Evolutionary conservation across 2,329 filamentous ascomycete species (phyloP).

Genomic region (Verticillium dahliae): DNA sequence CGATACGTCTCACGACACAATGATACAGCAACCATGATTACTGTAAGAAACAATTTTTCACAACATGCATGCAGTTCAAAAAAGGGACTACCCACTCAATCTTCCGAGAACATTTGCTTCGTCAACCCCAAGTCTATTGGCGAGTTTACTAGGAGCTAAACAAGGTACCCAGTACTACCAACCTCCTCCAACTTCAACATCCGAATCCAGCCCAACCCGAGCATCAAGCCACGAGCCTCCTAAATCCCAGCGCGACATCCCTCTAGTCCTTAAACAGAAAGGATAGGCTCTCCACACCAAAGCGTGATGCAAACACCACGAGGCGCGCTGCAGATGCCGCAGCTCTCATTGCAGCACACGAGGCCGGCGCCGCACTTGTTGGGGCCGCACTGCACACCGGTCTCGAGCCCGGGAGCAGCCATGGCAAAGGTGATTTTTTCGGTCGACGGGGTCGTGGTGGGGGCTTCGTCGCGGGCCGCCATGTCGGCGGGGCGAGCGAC

Average conservation of each 20-base stretch:
- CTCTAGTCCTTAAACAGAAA: neutral
- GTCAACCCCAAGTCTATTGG: too few species aligned
- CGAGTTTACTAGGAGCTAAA: too few species aligned
- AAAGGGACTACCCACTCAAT: too few species aligned
- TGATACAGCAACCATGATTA: too few species aligned
- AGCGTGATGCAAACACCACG: conserved; percentile 12
- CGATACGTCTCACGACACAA: too few species aligned
- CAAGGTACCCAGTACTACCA: too few species aligned
- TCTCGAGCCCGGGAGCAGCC: neutral
- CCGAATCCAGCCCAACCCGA: neutral
- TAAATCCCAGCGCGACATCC: neutral
- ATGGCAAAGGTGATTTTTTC: neutral
- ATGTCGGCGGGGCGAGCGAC: neutral
- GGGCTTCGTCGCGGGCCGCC: neutral
- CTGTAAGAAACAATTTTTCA: too few species aligned
- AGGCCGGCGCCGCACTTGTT: conserved; percentile 7
- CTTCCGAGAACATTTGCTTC: too few species aligned
- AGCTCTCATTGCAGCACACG: conserved; percentile 16
- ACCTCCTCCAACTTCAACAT: too few species aligned
- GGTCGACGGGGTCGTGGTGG: neutral
- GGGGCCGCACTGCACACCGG: conserved; percentile 10
- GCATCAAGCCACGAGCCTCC: neutral
- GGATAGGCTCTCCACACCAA: conserved; percentile 3
- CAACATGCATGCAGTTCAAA: too few species aligned
- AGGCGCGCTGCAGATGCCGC: conserved; percentile 14